phyloP scores from a whole-genome alignment of 148 eudicot genomes.

The Rhododendron williamsianum region DNA sequence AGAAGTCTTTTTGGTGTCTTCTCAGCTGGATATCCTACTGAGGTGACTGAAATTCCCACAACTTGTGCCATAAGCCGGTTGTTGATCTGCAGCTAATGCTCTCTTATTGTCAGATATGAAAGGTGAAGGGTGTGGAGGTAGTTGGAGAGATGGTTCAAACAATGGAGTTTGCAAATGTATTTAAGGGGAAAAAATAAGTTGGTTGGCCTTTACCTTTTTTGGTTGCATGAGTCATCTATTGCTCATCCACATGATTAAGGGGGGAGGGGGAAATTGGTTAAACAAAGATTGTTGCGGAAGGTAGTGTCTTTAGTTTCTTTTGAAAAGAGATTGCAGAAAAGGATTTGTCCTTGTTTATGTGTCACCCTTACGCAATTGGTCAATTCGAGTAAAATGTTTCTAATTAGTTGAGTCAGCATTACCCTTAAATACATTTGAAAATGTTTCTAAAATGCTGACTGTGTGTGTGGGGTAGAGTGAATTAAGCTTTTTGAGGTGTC shows the following conservation, averaged over 20 bases:
- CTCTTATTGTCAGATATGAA: background rate
- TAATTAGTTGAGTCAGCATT: background rate
- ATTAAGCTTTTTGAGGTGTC: background rate
- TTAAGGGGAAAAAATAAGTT: constrained; percentile 1
- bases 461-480: background rate
- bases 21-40: constrained; percentile 6
- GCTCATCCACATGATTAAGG: constrained; percentile 16
- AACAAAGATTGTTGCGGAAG: background rate
- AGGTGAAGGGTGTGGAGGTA: constrained; percentile 1
- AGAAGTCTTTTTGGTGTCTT: constrained; percentile 6
- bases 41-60: constrained; percentile 5
- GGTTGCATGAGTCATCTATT: constrained; percentile 12
- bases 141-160: background rate
- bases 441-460: background rate
- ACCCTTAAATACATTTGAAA: background rate
- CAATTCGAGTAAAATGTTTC: background rate
- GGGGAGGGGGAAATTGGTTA: no score
- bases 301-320: background rate
- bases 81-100: constrained; percentile 16
- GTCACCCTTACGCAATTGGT: background rate
- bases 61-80: constrained; percentile 9
- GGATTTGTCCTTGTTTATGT: background rate
- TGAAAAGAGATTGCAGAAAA: background rate
- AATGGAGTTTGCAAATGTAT: background rate
- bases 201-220: constrained; percentile 4